Evolutionary conservation across 2,329 filamentous ascomycete genomes (phyloP).

Genomic region (Cryphonectria parasitica): DNA sequence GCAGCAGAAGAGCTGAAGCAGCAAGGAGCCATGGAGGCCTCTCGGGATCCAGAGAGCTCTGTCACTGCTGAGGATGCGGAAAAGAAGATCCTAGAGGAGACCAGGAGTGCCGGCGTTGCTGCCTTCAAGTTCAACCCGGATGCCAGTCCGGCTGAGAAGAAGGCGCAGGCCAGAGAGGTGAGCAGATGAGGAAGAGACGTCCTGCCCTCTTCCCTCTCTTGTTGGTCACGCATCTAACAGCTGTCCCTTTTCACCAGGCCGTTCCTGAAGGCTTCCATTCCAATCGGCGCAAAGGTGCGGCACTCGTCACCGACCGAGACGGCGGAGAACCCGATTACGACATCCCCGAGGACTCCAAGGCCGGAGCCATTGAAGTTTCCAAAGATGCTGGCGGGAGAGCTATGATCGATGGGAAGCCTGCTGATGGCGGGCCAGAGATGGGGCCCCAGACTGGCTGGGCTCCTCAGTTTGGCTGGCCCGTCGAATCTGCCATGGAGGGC

Average conservation of each 20-base stretch:
- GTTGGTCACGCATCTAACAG: background rate
- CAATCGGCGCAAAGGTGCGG: slow-evolving; percentile 64
- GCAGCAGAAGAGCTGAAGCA: slow-evolving; percentile 70
- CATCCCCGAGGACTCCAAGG: slow-evolving; percentile 74
- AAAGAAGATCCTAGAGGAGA: slow-evolving; percentile 74
- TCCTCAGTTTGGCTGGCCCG: slow-evolving; percentile 76
- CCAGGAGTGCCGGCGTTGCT: slow-evolving; percentile 74
- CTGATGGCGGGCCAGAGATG: slow-evolving; percentile 59
- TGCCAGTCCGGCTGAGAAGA: slow-evolving; percentile 82
- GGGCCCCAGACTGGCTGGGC: slow-evolving; percentile 79
- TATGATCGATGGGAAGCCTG: slow-evolving; percentile 53
- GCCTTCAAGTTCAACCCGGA: slow-evolving; percentile 88
- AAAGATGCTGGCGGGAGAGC: slow-evolving; percentile 54
- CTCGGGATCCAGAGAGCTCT: slow-evolving; percentile 69
- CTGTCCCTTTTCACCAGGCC: slow-evolving; percentile 47
- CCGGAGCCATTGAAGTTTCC: slow-evolving; percentile 63
- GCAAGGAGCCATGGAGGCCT: slow-evolving; percentile 78
- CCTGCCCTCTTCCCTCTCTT: background rate
- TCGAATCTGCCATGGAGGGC: slow-evolving; percentile 57
- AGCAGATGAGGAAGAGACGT: slow-evolving; percentile 41
- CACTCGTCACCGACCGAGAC: slow-evolving; percentile 79
- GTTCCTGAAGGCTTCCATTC: slow-evolving; percentile 68
- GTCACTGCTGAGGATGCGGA: slow-evolving; percentile 74
- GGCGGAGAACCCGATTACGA: slow-evolving; percentile 72
- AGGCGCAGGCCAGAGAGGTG: slow-evolving; percentile 76